Evolutionary conservation across 2,329 filamentous ascomycete species (phyloP), one percentile per base, ranked within the genome.

Genomic region (Helotiales sp.): DNA sequence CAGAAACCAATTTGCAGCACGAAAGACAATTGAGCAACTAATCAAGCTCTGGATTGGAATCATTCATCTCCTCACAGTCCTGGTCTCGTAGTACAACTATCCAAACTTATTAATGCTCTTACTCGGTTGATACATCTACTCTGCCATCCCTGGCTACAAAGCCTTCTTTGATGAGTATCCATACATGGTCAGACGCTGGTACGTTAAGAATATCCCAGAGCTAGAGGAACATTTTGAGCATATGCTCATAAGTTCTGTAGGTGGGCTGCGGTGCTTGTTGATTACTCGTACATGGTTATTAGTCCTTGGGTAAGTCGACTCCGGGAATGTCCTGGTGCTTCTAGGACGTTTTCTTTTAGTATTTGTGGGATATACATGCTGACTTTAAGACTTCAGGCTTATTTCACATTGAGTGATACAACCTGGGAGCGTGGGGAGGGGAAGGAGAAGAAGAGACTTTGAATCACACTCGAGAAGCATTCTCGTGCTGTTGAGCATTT

Each of bases 111-210:
- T n/a, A n/a, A n/a, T 36, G 13, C 15, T 17, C 5, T 29, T 51
- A n/a, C 29, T 46, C 8, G 19, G 36, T 0, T 51, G 46, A 29
- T 56, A 56, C 22, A 24, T 33, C 12, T 31, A 44, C 36, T 22
- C 24, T 19, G 51, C 46, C 34, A 42, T 51, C 29, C 17, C 30
- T 19, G 29, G 42, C 4, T 22, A 51, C 47, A 24, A 22, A 3
- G 36, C 5, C 8, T 51, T 47, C 36, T 19, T 56, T 6, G 27
- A 10, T 1, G 30, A 34, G 1, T 56, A 56, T 29, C 54, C 54
- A 5, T 51, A 56, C 33, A 56, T 56, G 54, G 25, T 13, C 6
- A 51, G 46, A 19, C 29, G 51, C 19, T 49, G 36, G 27, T n/a
- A n/a, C n/a, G n/a, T n/a, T n/a, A n/a, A n/a, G n/a, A n/a, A n/a